Conservation (phyloP, 2,329 filamentous ascomycete genomes). For the Fonsecaea multimorphosa region DNA sequence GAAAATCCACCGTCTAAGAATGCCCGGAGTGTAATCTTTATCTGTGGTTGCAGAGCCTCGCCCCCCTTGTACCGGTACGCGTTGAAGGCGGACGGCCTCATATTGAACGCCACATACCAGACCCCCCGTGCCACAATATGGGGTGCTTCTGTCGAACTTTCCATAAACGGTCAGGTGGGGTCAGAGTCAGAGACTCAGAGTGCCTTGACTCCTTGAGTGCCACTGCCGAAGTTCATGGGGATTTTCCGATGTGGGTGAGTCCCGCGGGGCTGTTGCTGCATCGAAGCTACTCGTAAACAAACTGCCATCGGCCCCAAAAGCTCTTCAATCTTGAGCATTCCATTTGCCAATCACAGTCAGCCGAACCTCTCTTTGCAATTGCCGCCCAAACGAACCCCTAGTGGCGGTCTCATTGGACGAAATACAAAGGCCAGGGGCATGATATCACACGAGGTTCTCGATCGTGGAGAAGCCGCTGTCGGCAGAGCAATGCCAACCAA, state of each 20-base stretch:
- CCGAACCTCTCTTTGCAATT: not conserved
- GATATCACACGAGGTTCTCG: slow-evolving; percentile 3
- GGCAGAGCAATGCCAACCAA: not conserved
- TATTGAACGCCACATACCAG: not conserved
- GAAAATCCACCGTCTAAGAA: not conserved
- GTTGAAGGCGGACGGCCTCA: too few species aligned
- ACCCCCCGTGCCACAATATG: slow-evolving; percentile 3
- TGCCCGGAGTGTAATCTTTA: too few species aligned
- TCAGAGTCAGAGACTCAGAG: too few species aligned
- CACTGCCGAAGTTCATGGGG: slow-evolving; percentile 13
- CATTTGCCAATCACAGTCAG: not conserved
- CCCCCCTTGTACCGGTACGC: too few species aligned
- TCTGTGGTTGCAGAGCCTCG: too few species aligned
- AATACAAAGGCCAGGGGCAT: not conserved
- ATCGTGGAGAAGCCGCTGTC: not conserved
- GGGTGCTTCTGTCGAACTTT: not conserved
- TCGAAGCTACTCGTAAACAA: not conserved
- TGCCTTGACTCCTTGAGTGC: too few species aligned
- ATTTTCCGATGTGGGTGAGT: slow-evolving; percentile 7
- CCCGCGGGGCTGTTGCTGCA: slow-evolving; percentile 14
- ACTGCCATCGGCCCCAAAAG: not conserved
- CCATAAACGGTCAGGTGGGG: slow-evolving; percentile 12
- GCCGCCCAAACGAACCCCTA: not conserved
- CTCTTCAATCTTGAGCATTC: not conserved
- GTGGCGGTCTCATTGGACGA: not conserved